These are phyloP conservation scores for Backusella mclennaniae DNA, from an alignment of 192 early-diverging fungal genomes.

Conservation along the genomic window DNA sequence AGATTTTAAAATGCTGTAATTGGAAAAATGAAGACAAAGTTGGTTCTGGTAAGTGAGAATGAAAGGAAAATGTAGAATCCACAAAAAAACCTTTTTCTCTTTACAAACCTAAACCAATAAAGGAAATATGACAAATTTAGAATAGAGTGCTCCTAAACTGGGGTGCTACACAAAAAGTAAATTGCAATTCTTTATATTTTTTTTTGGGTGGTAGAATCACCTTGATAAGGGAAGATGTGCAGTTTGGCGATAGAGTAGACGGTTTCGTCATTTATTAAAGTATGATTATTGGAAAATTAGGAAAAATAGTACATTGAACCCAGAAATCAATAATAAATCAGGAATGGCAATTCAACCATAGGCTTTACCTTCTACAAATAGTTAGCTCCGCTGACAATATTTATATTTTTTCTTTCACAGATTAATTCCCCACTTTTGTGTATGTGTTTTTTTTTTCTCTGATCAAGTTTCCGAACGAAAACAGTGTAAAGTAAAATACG, in stretches of 20 bases:
- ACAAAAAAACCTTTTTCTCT: background rate
- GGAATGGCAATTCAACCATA: constrained; percentile 1
- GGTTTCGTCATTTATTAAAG: background rate
- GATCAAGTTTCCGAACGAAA: background rate
- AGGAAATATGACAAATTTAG: background rate
- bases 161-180: background rate
- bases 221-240: background rate
- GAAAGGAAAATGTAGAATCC: background rate
- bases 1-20: constrained; percentile 6
- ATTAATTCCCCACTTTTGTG: background rate
- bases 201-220: background rate
- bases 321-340: constrained; percentile 5
- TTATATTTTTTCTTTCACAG: background rate
- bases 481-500: no score
- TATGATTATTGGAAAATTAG: background rate
- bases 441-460: background rate
- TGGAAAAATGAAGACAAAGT: background rate
- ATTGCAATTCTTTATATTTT: background rate
- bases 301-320: constrained; percentile 3
- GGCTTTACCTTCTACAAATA: background rate
- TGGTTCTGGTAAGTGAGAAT: background rate
- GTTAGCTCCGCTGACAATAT: background rate
- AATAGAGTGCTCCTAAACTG: background rate
- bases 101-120: background rate
- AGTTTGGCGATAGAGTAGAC: background rate